A percentile compares a stretch with the other conserved stretches of the same genome.
Evolutionary conservation across 2,329 filamentous ascomycete species (phyloP).

Genomic region (Ceratocystiopsis brevicomis): DNA sequence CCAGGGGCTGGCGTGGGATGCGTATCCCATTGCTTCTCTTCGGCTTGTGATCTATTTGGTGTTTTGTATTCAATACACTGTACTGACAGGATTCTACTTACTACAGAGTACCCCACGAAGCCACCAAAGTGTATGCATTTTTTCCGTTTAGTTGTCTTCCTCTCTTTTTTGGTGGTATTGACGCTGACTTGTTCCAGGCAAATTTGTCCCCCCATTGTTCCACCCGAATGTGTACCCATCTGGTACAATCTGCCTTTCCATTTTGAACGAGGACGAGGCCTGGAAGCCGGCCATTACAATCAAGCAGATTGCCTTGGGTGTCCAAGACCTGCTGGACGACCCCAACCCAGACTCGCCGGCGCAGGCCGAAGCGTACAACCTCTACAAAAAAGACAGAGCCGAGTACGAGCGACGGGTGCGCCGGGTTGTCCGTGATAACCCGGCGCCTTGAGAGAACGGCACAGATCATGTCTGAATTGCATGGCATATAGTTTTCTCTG

Average conservation of each 20-base stretch:
- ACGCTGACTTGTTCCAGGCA: conserved; percentile 39
- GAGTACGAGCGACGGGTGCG: conserved; percentile 83
- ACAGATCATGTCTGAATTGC: too few species aligned
- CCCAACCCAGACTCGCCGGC: conserved; percentile 94
- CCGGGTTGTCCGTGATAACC: conserved; percentile 77
- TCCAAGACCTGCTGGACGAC: conserved; percentile 88
- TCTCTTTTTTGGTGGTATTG: background rate
- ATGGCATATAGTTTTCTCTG: too few species aligned
- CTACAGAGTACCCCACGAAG: conserved; percentile 86
- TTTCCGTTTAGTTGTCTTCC: background rate
- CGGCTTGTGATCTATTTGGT: background rate
- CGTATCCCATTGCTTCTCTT: background rate
- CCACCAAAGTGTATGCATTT: conserved; percentile 74
- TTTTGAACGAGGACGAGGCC: conserved; percentile 93
- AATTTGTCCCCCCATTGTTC: conserved; percentile 89
- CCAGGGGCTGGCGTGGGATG: too few species aligned
- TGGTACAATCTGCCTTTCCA: conserved; percentile 90
- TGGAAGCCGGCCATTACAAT: conserved; percentile 98
- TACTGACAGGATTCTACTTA: conserved; percentile 8
- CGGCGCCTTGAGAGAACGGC: conserved; percentile 35
- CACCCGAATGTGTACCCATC: conserved; percentile 98
- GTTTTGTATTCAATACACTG: background rate
- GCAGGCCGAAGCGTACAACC: conserved; percentile 90
- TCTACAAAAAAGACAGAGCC: conserved; percentile 74
- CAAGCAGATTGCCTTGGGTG: conserved; percentile 90